Percentiles rank a stretch among this genome's conserved stretches.
Conservation (phyloP, 352 stramenopile species). For the Nothophytophthora sp. region DNA sequence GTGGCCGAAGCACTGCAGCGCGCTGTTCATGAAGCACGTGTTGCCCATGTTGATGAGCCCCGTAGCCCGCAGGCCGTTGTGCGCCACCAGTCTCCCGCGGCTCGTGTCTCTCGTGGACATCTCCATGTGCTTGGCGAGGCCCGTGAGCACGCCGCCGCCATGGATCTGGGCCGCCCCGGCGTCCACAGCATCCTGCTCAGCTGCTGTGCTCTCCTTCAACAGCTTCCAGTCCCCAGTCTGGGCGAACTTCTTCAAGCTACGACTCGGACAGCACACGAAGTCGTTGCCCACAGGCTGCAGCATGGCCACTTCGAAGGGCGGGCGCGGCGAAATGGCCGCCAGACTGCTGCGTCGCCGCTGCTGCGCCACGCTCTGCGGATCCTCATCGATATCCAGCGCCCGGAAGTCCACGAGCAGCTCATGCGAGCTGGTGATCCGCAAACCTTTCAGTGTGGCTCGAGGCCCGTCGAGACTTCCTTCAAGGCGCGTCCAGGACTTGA, state of each 20-base stretch:
- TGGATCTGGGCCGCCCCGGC: conserved; percentile 10
- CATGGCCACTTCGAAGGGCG: conserved; percentile 39
- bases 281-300: conserved; percentile 69
- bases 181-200: conserved; percentile 22
- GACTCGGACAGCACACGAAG: conserved; percentile 39
- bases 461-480: conserved; percentile 52
- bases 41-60: conserved; percentile 85
- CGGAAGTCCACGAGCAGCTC: conserved; percentile 78
- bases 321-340: conserved; percentile 17
- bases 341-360: conserved; percentile 22
- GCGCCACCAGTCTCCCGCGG: conserved; percentile 29
- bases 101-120: conserved; percentile 26
- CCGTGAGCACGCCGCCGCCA: conserved; percentile 25
- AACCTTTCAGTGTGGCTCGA: conserved; percentile 33
- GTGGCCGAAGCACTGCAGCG: conserved; percentile 93
- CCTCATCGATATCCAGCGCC: conserved; percentile 32
- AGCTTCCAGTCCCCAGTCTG: conserved; percentile 36
- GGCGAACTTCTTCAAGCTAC: conserved; percentile 33
- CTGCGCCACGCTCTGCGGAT: conserved; percentile 22
- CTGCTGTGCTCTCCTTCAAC: conserved; percentile 24
- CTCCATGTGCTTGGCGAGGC: conserved; percentile 33
- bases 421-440: conserved; percentile 48
- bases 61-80: conserved; percentile 54
- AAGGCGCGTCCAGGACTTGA: conserved; percentile 59
- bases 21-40: conserved; percentile 90